These are phyloP conservation scores for Nitzschia sp. DNA, from an alignment of 108 stramenopile genomes.

Conservation along the genomic window DNA sequence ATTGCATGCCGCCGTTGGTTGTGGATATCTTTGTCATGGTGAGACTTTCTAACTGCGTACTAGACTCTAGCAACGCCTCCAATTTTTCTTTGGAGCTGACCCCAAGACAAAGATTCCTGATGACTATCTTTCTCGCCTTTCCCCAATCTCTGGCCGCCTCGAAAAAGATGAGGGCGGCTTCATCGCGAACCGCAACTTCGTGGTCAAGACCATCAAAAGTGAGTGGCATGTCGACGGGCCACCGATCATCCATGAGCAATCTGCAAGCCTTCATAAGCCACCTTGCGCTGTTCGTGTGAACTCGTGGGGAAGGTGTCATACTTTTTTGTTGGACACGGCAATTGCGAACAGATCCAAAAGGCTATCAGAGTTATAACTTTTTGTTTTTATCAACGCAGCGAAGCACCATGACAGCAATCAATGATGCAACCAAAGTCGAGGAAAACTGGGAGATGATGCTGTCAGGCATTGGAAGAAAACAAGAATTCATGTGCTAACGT, in stretches of 20 bases:
- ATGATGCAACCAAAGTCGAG: no score
- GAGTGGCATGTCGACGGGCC: slow-evolving; percentile 13
- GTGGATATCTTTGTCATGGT: slow-evolving; percentile 9
- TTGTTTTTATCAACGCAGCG: no score
- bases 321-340: no score
- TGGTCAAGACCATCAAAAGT: slow-evolving; percentile 23
- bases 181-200: not conserved
- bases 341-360: no score
- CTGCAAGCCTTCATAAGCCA: slow-evolving; percentile 15
- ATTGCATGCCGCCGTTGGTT: not conserved
- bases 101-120: slow-evolving; percentile 18
- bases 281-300: not conserved
- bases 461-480: no score
- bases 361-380: no score
- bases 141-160: slow-evolving; percentile 1
- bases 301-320: not conserved
- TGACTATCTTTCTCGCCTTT: slow-evolving; percentile 1
- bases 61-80: not conserved
- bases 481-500: no score
- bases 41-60: not conserved
- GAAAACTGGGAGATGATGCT: no score
- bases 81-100: slow-evolving; percentile 5
- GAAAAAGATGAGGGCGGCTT: slow-evolving; percentile 10
- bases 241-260: slow-evolving; percentile 19
- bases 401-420: no score